Evolutionary conservation across 2,329 filamentous ascomycete genomes (phyloP).

Genomic region (Dactylellina sp.): DNA sequence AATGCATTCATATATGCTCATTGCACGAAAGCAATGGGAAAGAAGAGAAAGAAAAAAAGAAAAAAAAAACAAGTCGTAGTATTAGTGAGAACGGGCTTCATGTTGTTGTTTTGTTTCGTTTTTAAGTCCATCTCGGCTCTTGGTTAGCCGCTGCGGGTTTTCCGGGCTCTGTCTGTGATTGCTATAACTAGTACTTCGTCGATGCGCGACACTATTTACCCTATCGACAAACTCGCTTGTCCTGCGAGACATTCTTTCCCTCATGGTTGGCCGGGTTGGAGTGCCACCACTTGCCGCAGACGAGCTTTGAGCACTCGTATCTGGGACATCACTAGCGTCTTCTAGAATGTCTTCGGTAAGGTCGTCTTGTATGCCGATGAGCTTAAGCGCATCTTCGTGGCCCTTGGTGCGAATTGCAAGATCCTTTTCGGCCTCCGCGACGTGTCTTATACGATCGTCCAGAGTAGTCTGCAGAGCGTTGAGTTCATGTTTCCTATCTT

Average conservation of each 20-base stretch:
- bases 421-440: constrained; percentile 35
- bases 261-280: constrained; percentile 35
- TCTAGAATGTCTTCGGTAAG: neutral
- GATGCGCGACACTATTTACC: constrained; percentile 23
- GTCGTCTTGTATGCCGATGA: constrained; percentile 12
- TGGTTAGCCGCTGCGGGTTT: constrained; percentile 4
- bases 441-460: constrained; percentile 27
- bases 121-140: constrained; percentile 41
- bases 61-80: neutral
- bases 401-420: constrained; percentile 19
- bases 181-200: constrained; percentile 32
- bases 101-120: constrained; percentile 17
- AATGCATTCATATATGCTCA: no score
- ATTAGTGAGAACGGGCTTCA: no score
- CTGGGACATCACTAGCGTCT: constrained; percentile 8
- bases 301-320: constrained; percentile 8
- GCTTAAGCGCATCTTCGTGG: constrained; percentile 30
- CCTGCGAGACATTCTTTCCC: constrained; percentile 30
- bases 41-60: neutral
- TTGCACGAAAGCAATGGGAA: no score
- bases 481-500: constrained; percentile 22
- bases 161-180: constrained; percentile 14
- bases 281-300: constrained; percentile 1
- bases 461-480: constrained; percentile 33
- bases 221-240: constrained; percentile 35